These are phyloP conservation scores for Triticum monococcum DNA, from an alignment of 176 grass and related monocot species.

Conservation along the genomic window DNA sequence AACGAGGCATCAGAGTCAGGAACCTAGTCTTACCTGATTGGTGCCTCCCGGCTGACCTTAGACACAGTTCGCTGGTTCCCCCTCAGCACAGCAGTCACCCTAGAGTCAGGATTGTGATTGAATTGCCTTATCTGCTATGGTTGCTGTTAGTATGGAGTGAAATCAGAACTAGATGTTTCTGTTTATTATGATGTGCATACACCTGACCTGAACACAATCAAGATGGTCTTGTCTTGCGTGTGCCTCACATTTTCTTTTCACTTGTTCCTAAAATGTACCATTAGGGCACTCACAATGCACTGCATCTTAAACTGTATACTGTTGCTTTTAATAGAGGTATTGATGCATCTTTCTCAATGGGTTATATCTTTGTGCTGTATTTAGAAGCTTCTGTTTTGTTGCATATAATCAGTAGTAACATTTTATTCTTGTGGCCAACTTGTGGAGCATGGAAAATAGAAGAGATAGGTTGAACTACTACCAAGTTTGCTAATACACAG, in stretches of 20 bases:
- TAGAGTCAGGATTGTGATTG: neutral
- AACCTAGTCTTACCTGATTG: neutral
- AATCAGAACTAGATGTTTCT: neutral
- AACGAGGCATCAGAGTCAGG: neutral
- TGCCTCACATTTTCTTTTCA: neutral
- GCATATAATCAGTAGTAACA: neutral
- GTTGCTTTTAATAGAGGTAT: neutral
- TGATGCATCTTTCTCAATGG: neutral
- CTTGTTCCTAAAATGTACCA: neutral
- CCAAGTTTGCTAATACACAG: neutral
- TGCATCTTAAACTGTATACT: neutral
- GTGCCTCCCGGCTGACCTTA: neutral
- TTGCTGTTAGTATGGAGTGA: neutral
- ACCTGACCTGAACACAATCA: neutral
- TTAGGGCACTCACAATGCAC: neutral
- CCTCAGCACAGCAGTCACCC: too few species aligned
- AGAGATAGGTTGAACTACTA: neutral
- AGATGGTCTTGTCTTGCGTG: neutral
- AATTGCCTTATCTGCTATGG: neutral
- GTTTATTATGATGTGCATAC: neutral
- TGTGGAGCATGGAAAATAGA: neutral
- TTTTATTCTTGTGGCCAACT: neutral
- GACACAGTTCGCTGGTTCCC: neutral
- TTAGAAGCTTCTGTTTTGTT: neutral
- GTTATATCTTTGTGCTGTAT: neutral